phyloP scores from a whole-genome alignment of 768 basidiomycete species.

The Collybia mongolica region DNA sequence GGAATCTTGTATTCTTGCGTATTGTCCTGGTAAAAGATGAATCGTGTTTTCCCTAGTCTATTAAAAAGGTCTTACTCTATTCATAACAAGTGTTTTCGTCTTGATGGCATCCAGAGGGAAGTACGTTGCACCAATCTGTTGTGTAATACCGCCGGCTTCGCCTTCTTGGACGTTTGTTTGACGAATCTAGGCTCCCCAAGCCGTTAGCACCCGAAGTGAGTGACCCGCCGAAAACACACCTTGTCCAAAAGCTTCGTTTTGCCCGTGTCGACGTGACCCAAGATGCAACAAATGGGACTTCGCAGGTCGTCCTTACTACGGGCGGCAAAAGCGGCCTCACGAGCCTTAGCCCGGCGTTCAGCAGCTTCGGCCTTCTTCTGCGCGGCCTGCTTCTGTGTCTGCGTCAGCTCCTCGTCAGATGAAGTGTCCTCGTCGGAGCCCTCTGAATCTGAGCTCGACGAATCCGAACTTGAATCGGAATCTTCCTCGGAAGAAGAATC shows the following conservation, averaged over 20 bases:
- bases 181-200: conserved; percentile 68
- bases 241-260: conserved; percentile 98
- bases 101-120: conserved; percentile 96
- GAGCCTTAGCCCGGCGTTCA: conserved; percentile 73
- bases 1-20: conserved; percentile 94
- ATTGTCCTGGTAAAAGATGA: conserved; percentile 51
- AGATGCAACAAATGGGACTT: conserved; percentile 97
- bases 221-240: conserved; percentile 37
- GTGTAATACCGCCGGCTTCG: conserved; percentile 99
- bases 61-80: conserved; percentile 51
- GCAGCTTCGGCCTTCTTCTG: conserved; percentile 85
- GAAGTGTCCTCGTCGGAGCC: conserved; percentile 47
- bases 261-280: conserved; percentile 99
- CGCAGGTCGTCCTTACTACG: conserved; percentile 88
- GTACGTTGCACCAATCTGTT: conserved; percentile 99
- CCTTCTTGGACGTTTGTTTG: conserved; percentile 99
- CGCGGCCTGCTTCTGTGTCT: conserved; percentile 61
- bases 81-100: conserved; percentile 91
- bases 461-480: conserved; percentile 40
- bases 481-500: conserved; percentile 34
- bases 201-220: conserved; percentile 2
- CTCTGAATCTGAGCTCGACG: conserved; percentile 50
- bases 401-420: conserved; percentile 67
- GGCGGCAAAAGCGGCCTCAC: conserved; percentile 82
- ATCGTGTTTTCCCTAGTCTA: background rate